Evolutionary conservation across 164 flowering plant genomes (phyloP).

Genomic region (Aristolochia californica): DNA sequence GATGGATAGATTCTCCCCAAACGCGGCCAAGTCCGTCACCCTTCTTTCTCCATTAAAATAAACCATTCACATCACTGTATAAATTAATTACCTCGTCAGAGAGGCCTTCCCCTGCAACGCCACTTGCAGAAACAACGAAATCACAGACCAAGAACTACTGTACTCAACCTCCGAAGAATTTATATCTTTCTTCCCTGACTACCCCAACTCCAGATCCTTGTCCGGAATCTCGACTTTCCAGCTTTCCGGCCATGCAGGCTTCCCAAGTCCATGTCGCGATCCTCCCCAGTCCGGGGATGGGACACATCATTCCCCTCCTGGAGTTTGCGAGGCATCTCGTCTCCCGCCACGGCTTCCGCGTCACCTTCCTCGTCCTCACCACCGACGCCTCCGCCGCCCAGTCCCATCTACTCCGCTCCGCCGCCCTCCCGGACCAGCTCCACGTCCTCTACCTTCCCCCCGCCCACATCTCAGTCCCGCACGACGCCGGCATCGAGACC

Average conservation of each 20-base stretch:
- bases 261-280: slow-evolving; percentile 1
- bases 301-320: slow-evolving; percentile 34
- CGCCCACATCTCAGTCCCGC: slow-evolving; percentile 13
- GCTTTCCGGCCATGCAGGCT: not conserved
- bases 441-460: slow-evolving; percentile 17
- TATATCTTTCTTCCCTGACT: no score
- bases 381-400: slow-evolving; percentile 23
- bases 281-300: slow-evolving; percentile 38
- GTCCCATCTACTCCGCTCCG: slow-evolving; percentile 12
- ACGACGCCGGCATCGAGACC: slow-evolving; percentile 5
- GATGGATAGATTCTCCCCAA: no score
- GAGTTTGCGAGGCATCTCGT: slow-evolving; percentile 30
- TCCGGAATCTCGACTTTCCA: no score
- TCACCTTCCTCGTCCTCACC: slow-evolving; percentile 25
- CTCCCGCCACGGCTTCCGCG: slow-evolving; percentile 20
- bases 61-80: no score
- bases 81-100: no score
- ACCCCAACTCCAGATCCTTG: no score
- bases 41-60: no score
- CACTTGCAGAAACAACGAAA: no score
- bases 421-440: slow-evolving; percentile 10
- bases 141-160: no score
- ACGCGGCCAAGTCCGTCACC: no score
- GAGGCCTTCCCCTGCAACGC: not conserved
- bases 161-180: no score